Conservation (phyloP, 176 grass and related monocot genomes). For the Melocanna baccifera region DNA sequence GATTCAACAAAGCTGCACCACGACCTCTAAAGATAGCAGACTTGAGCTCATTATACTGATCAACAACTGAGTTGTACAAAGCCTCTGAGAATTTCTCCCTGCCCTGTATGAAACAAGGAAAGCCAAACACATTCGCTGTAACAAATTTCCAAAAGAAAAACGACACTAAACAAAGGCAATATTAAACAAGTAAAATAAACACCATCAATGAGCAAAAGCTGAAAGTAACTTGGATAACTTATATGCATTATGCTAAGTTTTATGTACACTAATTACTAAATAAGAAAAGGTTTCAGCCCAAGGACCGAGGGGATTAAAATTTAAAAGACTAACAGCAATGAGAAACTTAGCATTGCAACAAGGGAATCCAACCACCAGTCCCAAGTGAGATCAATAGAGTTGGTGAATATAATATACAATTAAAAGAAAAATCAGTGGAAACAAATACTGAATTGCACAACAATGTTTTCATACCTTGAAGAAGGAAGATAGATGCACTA, state of each 20-base stretch:
- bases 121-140: not conserved
- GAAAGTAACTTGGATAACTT: conserved; percentile 10
- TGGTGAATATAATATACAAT: not conserved
- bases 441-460: not conserved
- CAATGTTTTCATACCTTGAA: not conserved
- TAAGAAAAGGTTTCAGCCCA: not conserved
- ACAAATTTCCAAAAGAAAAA: not conserved
- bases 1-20: conserved; percentile 48
- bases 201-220: not conserved
- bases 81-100: conserved; percentile 54
- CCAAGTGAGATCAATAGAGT: not conserved
- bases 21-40: conserved; percentile 58
- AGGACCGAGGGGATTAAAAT: not conserved
- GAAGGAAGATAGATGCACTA: not conserved
- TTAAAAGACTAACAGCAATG: not conserved
- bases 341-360: not conserved
- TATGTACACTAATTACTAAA: not conserved
- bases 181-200: not conserved
- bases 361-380: not conserved
- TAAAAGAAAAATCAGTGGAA: not conserved
- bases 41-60: conserved; percentile 76
- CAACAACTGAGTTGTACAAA: conserved; percentile 63
- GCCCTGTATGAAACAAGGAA: conserved; percentile 47
- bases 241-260: not conserved
- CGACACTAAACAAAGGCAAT: not conserved